phyloP scores from a whole-genome alignment of 2,329 filamentous ascomycete genomes.

The Colletotrichum sidae region DNA sequence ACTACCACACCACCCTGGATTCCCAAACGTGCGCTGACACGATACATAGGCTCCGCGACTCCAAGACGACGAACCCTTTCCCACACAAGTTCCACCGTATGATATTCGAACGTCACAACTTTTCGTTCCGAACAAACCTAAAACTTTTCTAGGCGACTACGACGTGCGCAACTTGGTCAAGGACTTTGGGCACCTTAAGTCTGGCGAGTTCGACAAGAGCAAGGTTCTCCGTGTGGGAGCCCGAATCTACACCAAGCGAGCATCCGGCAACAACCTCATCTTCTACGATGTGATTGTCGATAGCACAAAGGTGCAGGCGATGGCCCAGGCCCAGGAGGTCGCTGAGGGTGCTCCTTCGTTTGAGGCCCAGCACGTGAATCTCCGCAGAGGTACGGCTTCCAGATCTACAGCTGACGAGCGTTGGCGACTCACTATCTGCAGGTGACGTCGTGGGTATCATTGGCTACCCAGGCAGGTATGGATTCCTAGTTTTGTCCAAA shows the following conservation, averaged over 20 bases:
- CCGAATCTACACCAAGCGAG: conserved; percentile 89
- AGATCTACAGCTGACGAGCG: background rate
- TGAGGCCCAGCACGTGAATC: conserved; percentile 87
- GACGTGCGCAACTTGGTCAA: conserved; percentile 83
- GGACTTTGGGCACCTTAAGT: conserved; percentile 85
- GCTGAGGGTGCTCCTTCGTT: conserved; percentile 76
- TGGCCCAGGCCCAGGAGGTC: conserved; percentile 88
- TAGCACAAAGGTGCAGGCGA: conserved; percentile 83
- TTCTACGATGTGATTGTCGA: conserved; percentile 86
- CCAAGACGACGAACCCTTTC: conserved; percentile 84
- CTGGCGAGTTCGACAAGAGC: conserved; percentile 84
- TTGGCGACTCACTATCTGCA: conserved; percentile 3
- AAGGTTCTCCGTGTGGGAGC: conserved; percentile 82
- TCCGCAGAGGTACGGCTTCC: conserved; percentile 72
- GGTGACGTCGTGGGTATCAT: conserved; percentile 91
- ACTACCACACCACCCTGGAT: conserved; percentile 45
- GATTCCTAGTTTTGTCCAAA: background rate
- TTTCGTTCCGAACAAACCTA: conserved; percentile 36
- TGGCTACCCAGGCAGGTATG: conserved; percentile 75
- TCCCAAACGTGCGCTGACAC: conserved; percentile 74
- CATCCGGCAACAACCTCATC: conserved; percentile 84
- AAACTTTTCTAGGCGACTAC: conserved; percentile 77
- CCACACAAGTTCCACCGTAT: conserved; percentile 75
- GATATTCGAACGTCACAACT: background rate
- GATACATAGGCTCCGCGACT: conserved; percentile 67